phyloP scores from a whole-genome alignment of 495 filamentous ascomycete species.

The Hypoxylon subgilvum region DNA sequence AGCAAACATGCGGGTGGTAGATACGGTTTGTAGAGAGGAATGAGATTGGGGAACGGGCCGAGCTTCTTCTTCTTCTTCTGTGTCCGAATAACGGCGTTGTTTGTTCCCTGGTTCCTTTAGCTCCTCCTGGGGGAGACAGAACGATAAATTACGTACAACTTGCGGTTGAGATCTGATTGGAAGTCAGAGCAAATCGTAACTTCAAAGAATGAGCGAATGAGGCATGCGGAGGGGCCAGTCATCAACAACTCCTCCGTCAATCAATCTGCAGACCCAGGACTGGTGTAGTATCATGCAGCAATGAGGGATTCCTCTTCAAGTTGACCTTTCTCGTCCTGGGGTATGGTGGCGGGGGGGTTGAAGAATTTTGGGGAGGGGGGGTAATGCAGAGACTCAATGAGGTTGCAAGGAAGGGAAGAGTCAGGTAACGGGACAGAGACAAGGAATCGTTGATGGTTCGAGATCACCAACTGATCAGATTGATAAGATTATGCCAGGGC shows the following conservation, averaged over 20 bases:
- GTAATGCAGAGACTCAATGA: constrained; percentile 15
- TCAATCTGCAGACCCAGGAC: constrained; percentile 1
- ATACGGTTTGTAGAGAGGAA: too few species aligned
- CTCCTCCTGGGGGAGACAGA: too few species aligned
- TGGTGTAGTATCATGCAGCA: constrained; percentile 23
- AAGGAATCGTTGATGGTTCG: constrained; percentile 20
- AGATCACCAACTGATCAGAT: constrained; percentile 47
- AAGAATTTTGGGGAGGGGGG: constrained; percentile 15
- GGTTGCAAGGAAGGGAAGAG: constrained; percentile 7
- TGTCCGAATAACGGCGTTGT: constrained; percentile 34
- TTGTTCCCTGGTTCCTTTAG: not conserved
- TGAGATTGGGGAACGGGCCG: constrained; percentile 31
- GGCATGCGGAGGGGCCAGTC: constrained; percentile 7
- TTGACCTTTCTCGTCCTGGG: constrained; percentile 10
- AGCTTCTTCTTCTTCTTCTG: constrained; percentile 13
- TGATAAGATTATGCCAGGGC: constrained; percentile 49
- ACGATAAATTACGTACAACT: too few species aligned
- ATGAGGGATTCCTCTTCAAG: constrained; percentile 19
- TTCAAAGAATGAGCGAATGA: constrained; percentile 29
- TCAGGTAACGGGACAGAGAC: not conserved
- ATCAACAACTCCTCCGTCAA: constrained; percentile 2
- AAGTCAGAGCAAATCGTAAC: constrained; percentile 19
- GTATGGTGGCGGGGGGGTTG: constrained; percentile 17
- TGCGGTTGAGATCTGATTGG: constrained; percentile 4
- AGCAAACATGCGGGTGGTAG: constrained; percentile 31